phyloP scores from a whole-genome alignment of 2,329 filamentous ascomycete genomes.

The Pseudogymnoascus sp. region DNA sequence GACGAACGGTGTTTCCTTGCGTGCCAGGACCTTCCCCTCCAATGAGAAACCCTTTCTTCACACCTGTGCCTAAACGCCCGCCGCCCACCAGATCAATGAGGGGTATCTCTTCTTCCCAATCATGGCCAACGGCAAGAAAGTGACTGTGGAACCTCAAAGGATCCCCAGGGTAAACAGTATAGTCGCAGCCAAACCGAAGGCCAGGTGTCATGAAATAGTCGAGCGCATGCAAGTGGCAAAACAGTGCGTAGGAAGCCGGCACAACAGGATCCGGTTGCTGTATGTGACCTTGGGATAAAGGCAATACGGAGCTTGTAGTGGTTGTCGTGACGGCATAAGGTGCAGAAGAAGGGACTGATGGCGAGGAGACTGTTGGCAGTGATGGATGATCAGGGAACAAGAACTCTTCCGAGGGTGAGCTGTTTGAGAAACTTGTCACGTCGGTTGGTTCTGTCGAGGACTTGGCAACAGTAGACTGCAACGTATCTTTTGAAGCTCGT shows the following conservation, averaged over 20 bases:
- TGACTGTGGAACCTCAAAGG: slow-evolving; percentile 93
- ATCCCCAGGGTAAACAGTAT: slow-evolving; percentile 92
- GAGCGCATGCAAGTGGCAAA: slow-evolving; percentile 68
- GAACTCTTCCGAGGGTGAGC: neutral
- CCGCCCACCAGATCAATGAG: slow-evolving; percentile 81
- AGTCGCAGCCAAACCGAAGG: slow-evolving; percentile 87
- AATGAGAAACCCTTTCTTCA: slow-evolving; percentile 91
- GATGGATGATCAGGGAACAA: neutral
- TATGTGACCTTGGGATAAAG: slow-evolving; percentile 23
- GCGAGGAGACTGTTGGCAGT: neutral
- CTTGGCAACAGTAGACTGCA: slow-evolving; percentile 1
- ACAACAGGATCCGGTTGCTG: slow-evolving; percentile 32
- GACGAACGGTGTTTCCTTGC: slow-evolving; percentile 46
- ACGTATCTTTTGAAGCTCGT: slow-evolving; percentile 19
- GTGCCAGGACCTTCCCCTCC: slow-evolving; percentile 55
- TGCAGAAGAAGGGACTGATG: slow-evolving; percentile 9
- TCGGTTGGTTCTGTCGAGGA: neutral
- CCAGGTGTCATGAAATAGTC: slow-evolving; percentile 89
- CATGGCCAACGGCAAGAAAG: slow-evolving; percentile 76
- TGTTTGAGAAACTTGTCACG: slow-evolving; percentile 2
- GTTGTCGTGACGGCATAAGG: slow-evolving; percentile 37
- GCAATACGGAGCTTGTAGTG: slow-evolving; percentile 38
- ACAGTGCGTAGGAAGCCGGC: slow-evolving; percentile 64
- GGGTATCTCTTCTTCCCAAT: slow-evolving; percentile 82
- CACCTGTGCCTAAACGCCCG: slow-evolving; percentile 82